Evolutionary conservation across 2,329 filamentous ascomycete genomes (phyloP).

Genomic region (Chrysosporium queenslandicum): DNA sequence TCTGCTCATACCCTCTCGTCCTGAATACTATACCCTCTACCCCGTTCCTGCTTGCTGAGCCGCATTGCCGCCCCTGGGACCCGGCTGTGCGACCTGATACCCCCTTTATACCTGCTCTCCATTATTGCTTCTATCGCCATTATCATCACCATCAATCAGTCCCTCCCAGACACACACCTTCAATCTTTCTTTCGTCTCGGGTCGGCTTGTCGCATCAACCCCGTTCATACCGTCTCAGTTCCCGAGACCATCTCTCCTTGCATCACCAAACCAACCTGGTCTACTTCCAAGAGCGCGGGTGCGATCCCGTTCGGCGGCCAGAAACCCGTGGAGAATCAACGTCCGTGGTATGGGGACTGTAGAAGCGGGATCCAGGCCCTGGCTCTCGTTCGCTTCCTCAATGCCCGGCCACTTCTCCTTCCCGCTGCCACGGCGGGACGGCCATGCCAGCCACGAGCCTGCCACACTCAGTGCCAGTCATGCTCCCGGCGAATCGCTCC

Average conservation of each 20-base stretch:
- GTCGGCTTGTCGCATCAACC: too few relatives aligned
- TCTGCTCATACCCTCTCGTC: too few relatives aligned
- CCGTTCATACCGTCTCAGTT: neutral
- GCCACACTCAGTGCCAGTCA: slow-evolving; percentile 5
- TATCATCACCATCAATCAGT: too few relatives aligned
- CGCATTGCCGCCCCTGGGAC: neutral
- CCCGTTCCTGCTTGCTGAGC: neutral
- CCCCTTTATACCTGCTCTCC: neutral
- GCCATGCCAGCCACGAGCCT: neutral
- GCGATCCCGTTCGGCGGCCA: too few relatives aligned
- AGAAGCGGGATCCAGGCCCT: slow-evolving; percentile 30
- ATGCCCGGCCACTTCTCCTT: slow-evolving; percentile 10
- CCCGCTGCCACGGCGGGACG: slow-evolving; percentile 10
- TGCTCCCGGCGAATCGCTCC: slow-evolving; percentile 28
- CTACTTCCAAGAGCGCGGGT: too few relatives aligned
- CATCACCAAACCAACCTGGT: too few relatives aligned
- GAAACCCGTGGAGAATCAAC: too few relatives aligned
- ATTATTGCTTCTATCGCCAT: too few relatives aligned
- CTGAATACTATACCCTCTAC: too few relatives aligned
- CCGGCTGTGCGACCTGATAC: neutral
- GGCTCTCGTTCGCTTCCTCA: slow-evolving; percentile 22
- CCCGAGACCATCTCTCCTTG: neutral
- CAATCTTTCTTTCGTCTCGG: too few relatives aligned
- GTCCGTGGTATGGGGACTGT: slow-evolving; percentile 28
- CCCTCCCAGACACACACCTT: too few relatives aligned